These are phyloP conservation scores for Viola pubescens DNA, from an alignment of 441 rosid genomes.

Conservation along the genomic window DNA sequence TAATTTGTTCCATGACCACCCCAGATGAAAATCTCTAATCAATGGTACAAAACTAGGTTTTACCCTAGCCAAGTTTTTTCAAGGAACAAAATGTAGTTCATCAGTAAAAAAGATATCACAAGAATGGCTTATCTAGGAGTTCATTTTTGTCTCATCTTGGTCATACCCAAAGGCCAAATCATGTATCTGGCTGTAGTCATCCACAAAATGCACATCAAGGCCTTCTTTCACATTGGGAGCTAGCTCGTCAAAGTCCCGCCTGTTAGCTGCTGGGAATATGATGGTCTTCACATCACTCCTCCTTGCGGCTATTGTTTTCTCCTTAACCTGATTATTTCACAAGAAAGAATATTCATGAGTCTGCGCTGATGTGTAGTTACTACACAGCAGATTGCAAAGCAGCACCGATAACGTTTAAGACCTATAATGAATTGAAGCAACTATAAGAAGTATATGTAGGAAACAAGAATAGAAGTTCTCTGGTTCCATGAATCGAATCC, in stretches of 20 bases:
- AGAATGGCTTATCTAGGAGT: constrained; percentile 5
- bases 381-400: background rate
- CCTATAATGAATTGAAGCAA: too few relatives aligned
- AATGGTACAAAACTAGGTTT: constrained; percentile 13
- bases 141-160: constrained; percentile 18
- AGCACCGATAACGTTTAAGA: background rate
- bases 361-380: background rate
- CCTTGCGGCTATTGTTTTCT: constrained; percentile 91
- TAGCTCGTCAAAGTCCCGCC: constrained; percentile 74
- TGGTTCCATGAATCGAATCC: too few relatives aligned
- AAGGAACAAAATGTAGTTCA: background rate
- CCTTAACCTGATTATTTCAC: constrained; percentile 56
- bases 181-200: constrained; percentile 50
- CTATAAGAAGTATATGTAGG: too few relatives aligned
- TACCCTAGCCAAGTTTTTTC: background rate
- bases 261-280: constrained; percentile 69
- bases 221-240: constrained; percentile 69
- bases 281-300: constrained; percentile 79
- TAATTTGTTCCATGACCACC: constrained; percentile 6
- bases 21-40: constrained; percentile 8
- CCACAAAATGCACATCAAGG: constrained; percentile 76
- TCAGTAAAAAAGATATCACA: constrained; percentile 3
- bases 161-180: constrained; percentile 46
- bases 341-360: background rate
- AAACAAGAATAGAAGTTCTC: too few relatives aligned